A percentile compares a stretch with the other conserved stretches of the same genome.
Evolutionary conservation across 2,329 filamentous ascomycete genomes (phyloP).

Genomic region (Colletotrichum sidae): DNA sequence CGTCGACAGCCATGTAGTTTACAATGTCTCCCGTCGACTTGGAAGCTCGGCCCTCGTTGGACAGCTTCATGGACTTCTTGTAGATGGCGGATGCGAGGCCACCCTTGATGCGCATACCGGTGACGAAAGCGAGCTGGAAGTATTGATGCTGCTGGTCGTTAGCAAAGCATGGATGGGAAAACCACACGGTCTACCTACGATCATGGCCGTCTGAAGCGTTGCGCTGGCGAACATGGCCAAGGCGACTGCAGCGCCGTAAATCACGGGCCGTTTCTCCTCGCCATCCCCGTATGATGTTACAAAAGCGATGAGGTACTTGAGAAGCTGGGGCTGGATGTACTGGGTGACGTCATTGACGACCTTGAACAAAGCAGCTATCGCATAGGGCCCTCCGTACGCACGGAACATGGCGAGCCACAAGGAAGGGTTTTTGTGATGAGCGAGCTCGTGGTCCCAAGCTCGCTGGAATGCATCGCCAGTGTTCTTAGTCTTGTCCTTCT

Average conservation of each 20-base stretch:
- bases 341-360: slow-evolving; percentile 86
- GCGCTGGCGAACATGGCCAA: slow-evolving; percentile 93
- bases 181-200: slow-evolving; percentile 55
- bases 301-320: slow-evolving; percentile 86
- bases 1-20: slow-evolving; percentile 99
- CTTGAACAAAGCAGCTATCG: slow-evolving; percentile 87
- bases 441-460: slow-evolving; percentile 82
- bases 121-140: slow-evolving; percentile 94
- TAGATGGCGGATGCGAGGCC: slow-evolving; percentile 93
- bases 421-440: slow-evolving; percentile 75
- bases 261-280: slow-evolving; percentile 74
- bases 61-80: slow-evolving; percentile 87
- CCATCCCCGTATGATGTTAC: slow-evolving; percentile 76
- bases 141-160: slow-evolving; percentile 78
- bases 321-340: slow-evolving; percentile 90
- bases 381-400: slow-evolving; percentile 87
- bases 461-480: slow-evolving; percentile 78
- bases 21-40: slow-evolving; percentile 98
- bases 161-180: neutral
- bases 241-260: slow-evolving; percentile 88
- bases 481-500: slow-evolving; percentile 79
- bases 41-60: slow-evolving; percentile 88
- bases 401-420: slow-evolving; percentile 88
- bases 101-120: slow-evolving; percentile 96
- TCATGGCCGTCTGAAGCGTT: slow-evolving; percentile 84